These are phyloP conservation scores for Striga hermonthica DNA, from an alignment of 305 asterid genomes.

Conservation along the genomic window DNA sequence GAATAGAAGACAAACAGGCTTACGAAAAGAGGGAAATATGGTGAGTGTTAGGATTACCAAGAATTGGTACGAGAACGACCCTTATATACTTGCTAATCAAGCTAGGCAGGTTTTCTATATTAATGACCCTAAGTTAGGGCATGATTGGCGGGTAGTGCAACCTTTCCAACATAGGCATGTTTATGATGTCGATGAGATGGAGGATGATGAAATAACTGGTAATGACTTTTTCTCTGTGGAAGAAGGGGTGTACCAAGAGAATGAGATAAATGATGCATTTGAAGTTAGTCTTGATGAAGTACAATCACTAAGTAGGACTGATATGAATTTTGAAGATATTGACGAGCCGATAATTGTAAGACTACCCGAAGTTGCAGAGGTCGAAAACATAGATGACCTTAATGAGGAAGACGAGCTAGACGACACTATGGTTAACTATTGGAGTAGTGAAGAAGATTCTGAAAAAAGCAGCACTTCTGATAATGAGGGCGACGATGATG, in stretches of 20 bases:
- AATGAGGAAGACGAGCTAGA: background rate
- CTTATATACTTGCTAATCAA: too few species aligned
- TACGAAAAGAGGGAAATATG: too few species aligned
- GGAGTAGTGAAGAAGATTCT: background rate
- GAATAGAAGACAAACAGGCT: too few species aligned
- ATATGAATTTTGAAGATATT: too few species aligned
- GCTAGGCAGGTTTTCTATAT: background rate
- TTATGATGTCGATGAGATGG: background rate
- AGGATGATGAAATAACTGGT: background rate
- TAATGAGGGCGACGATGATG: background rate
- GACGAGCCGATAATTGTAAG: too few species aligned
- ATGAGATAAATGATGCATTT: too few species aligned
- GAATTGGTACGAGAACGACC: too few species aligned
- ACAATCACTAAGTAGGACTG: too few species aligned
- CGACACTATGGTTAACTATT: background rate
- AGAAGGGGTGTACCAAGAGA: background rate
- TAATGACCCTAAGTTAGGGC: background rate
- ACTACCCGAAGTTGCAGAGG: too few species aligned
- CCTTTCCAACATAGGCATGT: background rate
- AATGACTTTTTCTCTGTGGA: background rate
- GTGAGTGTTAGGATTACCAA: too few species aligned
- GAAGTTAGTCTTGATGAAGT: too few species aligned
- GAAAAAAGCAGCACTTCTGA: background rate
- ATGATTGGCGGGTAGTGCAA: conserved; percentile 9
- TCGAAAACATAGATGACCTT: too few species aligned